Base-by-base conservation (phyloP, 2,329 filamentous ascomycete genomes). In the Chaetomiaceae sp. region DNA sequence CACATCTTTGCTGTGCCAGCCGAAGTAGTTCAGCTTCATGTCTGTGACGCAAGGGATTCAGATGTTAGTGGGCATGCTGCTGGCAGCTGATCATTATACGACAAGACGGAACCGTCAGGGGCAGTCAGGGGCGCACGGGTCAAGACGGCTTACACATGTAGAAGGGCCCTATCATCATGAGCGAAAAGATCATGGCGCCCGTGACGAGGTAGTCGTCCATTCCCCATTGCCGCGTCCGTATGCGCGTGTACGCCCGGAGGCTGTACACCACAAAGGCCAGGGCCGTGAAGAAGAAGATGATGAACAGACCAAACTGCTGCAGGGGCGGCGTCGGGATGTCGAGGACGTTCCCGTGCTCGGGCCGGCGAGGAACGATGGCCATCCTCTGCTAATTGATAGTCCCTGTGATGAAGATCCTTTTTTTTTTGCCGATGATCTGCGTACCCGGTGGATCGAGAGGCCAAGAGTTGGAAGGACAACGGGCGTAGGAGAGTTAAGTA, bases 21-120 rank as follows among this genome's bases (percentile, higher is more conserved):
- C 60, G 52, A 62, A 51, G 44, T 59, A 63, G 39, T 55, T 54
- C 20, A 60, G 61, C 33, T 62, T 62, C n/a, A 62, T 58, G 40
- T 50, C 48, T 50, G 33, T 27, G 1, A 16, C 3, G n/a, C 30
- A 31, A 6, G 16, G 5, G 35, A n/a, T n/a, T n/a, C n/a, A n/a
- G n/a, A n/a, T n/a, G n/a, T n/a, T n/a, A n/a, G n/a, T n/a, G n/a
- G n/a, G n/a, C n/a, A n/a, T n/a, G n/a, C n/a, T n/a, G n/a, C n/a
- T n/a, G n/a, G n/a, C n/a, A n/a, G n/a, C n/a, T n/a, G n/a, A n/a
- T n/a, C n/a, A n/a, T n/a, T n/a, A n/a, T n/a, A n/a, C n/a, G n/a
- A n/a, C n/a, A n/a, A n/a, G n/a, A n/a, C n/a, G n/a, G n/a, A n/a
- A 27, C 3, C 6, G 25, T 27, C 25, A 6, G 25, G n/a, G n/a